Conservation (phyloP, 1,284 basidiomycete genomes). For the Puccinia horiana region DNA sequence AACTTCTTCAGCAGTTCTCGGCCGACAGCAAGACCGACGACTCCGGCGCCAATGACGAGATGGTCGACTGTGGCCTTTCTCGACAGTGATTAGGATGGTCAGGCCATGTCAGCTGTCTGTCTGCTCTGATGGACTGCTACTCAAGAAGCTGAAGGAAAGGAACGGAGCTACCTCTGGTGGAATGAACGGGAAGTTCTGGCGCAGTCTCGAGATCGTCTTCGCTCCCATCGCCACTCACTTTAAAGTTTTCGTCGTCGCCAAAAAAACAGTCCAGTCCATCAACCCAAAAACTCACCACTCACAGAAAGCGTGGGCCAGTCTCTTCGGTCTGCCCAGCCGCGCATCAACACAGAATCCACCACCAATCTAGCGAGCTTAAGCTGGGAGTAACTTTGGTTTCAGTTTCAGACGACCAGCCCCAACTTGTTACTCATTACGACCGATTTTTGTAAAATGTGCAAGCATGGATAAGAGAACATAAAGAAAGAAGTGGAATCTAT, state of each 20-base stretch:
- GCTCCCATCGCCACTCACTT: constrained; percentile 1
- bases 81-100: background rate
- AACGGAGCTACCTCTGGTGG: constrained; percentile 11
- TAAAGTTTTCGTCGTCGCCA: no score
- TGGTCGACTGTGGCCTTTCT: constrained; percentile 68
- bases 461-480: background rate
- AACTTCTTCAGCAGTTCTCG: constrained; percentile 71
- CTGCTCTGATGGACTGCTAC: background rate
- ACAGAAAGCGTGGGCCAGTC: no score
- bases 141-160: background rate
- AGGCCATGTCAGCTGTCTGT: background rate
- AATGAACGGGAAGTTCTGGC: constrained; percentile 17
- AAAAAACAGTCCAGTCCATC: no score
- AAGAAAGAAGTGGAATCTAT: background rate
- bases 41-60: constrained; percentile 86
- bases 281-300: no score
- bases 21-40: constrained; percentile 77
- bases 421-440: no score
- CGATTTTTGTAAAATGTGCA: background rate
- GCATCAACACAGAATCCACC: background rate
- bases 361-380: no score
- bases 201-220: constrained; percentile 13
- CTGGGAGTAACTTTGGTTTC: no score
- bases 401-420: no score
- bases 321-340: no score